These are phyloP conservation scores for Deakozyma indianensis DNA, from an alignment of 805 yeast genomes.

Conservation along the genomic window DNA sequence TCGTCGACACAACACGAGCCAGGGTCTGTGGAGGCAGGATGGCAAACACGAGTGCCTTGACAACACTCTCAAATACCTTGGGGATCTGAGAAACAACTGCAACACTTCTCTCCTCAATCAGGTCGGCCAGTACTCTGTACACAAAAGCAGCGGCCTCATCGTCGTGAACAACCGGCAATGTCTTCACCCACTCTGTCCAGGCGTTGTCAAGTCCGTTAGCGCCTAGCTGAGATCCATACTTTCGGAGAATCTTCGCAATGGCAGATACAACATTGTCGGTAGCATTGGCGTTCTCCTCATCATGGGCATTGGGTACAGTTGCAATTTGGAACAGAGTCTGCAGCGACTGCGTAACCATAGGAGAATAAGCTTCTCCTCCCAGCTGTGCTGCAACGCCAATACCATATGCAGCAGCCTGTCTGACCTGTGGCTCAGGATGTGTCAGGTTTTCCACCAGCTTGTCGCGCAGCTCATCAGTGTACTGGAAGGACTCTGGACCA, in stretches of 20 bases:
- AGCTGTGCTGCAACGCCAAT: constrained; percentile 78
- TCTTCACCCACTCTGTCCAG: constrained; percentile 61
- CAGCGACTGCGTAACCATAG: constrained; percentile 53
- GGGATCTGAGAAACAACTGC: constrained; percentile 40
- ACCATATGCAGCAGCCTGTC: constrained; percentile 78
- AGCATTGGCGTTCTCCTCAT: constrained; percentile 73
- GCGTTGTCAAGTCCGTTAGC: constrained; percentile 39
- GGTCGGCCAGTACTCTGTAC: constrained; percentile 57
- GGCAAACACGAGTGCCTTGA: constrained; percentile 59
- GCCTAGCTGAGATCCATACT: constrained; percentile 44
- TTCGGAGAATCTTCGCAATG: constrained; percentile 67
- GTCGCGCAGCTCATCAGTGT: constrained; percentile 48
- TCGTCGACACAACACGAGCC: constrained; percentile 42
- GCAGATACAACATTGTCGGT: constrained; percentile 78
- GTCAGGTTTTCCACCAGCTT: constrained; percentile 51
- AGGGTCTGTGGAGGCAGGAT: constrained; percentile 63
- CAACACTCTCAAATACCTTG: constrained; percentile 49
- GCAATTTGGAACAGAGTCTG: constrained; percentile 63
- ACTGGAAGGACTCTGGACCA: constrained; percentile 52
- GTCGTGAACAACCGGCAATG: constrained; percentile 73
- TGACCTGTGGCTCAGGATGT: constrained; percentile 35
- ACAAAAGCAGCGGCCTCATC: constrained; percentile 80
- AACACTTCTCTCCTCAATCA: constrained; percentile 56
- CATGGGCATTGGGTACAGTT: constrained; percentile 63
- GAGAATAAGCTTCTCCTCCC: constrained; percentile 52